Conservation (phyloP, 2,329 filamentous ascomycete species). For the Leptodontidium sp. region DNA sequence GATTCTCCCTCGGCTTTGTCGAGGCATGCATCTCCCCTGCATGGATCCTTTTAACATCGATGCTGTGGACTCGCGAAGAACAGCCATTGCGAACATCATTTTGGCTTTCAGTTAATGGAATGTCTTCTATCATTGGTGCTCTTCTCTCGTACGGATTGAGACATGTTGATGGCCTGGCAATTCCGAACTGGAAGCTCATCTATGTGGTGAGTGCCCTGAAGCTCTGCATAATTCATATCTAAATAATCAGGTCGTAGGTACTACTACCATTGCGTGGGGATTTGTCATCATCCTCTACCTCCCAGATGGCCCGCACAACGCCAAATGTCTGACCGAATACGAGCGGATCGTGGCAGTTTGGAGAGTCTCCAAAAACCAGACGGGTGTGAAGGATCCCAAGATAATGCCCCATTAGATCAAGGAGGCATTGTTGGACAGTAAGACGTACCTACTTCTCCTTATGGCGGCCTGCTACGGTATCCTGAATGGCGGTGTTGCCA, state of each 20-base stretch:
- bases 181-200: constrained; percentile 73
- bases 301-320: constrained; percentile 69
- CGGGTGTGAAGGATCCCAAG: constrained; percentile 64
- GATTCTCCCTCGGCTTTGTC: constrained; percentile 66
- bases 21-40: constrained; percentile 70
- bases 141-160: constrained; percentile 71
- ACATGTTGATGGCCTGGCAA: constrained; percentile 59
- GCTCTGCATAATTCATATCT: constrained; percentile 46
- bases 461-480: constrained; percentile 67
- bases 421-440: constrained; percentile 65
- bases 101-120: constrained; percentile 64
- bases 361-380: constrained; percentile 65
- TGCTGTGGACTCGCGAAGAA: constrained; percentile 69
- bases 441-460: constrained; percentile 67
- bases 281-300: constrained; percentile 59
- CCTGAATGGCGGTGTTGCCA: constrained; percentile 73
- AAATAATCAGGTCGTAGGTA: constrained; percentile 48
- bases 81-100: constrained; percentile 69
- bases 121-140: constrained; percentile 66
- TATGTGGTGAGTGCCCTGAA: constrained; percentile 61
- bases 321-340: constrained; percentile 70
- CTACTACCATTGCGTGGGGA: constrained; percentile 58
- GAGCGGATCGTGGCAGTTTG: constrained; percentile 71
- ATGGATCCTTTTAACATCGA: constrained; percentile 67
- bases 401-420: constrained; percentile 66